Evolutionary conservation across 1,284 basidiomycete genomes (phyloP).

Genomic region (Rhodotorula sp.): DNA sequence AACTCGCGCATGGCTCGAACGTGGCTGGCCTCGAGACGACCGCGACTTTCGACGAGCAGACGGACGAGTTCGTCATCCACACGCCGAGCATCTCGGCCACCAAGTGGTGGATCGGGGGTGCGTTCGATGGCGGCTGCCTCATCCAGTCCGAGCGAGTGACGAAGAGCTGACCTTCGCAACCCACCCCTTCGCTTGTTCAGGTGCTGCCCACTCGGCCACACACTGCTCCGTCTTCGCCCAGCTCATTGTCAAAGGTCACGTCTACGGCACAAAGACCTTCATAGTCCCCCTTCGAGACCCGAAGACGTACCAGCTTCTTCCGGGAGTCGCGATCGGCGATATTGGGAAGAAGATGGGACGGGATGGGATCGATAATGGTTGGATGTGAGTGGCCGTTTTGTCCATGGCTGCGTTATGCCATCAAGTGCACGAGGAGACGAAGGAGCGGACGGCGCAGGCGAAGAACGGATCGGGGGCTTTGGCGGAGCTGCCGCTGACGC

Average conservation of each 20-base stretch:
- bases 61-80: conserved; percentile 60
- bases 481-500: no score
- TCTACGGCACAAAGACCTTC: conserved; percentile 60
- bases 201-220: conserved; percentile 59
- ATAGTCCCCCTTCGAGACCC: conserved; percentile 58
- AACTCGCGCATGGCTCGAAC: conserved; percentile 48
- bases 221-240: conserved; percentile 61
- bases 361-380: conserved; percentile 58
- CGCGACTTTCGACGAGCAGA: conserved; percentile 56
- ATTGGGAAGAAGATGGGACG: conserved; percentile 60
- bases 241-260: conserved; percentile 57
- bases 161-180: neutral
- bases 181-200: conserved; percentile 31
- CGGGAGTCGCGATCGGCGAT: conserved; percentile 60
- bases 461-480: no score
- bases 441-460: no score
- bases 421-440: no score
- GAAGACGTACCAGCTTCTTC: conserved; percentile 54
- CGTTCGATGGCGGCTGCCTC: neutral
- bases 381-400: conserved; percentile 45
- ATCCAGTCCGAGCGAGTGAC: neutral
- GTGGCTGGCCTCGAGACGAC: conserved; percentile 61
- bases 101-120: conserved; percentile 59
- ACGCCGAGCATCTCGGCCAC: conserved; percentile 57
- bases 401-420: no score